Evolutionary conservation across 345 rosid genomes (phyloP).

Genomic region (Erysimum cheiranthoides): DNA sequence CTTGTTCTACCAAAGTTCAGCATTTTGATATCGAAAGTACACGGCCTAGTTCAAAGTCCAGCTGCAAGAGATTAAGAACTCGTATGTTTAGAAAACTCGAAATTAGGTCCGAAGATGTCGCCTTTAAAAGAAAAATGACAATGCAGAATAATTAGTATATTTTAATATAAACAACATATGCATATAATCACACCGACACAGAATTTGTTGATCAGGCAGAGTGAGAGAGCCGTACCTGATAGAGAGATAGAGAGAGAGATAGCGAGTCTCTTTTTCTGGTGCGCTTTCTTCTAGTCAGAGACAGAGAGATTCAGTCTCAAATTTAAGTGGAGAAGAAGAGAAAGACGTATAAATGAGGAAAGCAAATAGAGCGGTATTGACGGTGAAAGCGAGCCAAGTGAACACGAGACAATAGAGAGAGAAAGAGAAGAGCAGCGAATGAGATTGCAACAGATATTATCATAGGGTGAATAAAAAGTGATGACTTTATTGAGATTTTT

Average conservation of each 20-base stretch:
- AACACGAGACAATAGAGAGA: slow-evolving; percentile 2
- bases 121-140: background rate
- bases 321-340: background rate
- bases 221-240: background rate
- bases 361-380: background rate
- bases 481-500: background rate
- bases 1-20: slow-evolving; percentile 68
- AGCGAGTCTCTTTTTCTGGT: background rate
- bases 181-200: slow-evolving; percentile 28
- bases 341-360: slow-evolving; percentile 3
- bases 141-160: background rate
- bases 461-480: background rate
- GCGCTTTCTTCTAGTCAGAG: background rate
- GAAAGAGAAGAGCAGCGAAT: background rate
- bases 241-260: slow-evolving; percentile 3
- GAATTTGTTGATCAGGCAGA: background rate
- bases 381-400: background rate
- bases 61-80: slow-evolving; percentile 1
- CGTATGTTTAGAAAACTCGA: background rate
- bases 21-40: slow-evolving; percentile 51
- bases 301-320: background rate
- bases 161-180: background rate
- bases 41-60: slow-evolving; percentile 1
- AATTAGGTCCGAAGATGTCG: background rate
- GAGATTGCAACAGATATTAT: no score